A percentile compares a stretch with the other conserved stretches of the same genome.
Evolutionary conservation across 345 rosid species (phyloP).

Genomic region (Brassica rapa): DNA sequence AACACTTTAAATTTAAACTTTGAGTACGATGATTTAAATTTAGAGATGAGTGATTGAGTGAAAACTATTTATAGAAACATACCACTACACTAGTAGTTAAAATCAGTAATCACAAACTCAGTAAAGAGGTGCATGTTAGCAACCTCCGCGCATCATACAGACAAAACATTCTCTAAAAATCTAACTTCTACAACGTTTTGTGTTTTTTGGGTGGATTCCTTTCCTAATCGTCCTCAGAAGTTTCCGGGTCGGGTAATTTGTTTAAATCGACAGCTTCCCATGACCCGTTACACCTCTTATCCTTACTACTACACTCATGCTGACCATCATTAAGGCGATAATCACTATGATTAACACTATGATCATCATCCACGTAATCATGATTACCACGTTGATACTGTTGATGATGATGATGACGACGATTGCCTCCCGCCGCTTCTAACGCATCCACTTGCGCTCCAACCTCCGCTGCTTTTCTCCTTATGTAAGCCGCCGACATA

Average conservation of each 20-base stretch:
- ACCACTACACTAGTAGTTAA: slow-evolving; percentile 21
- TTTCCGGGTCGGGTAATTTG: slow-evolving; percentile 93
- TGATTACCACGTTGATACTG: slow-evolving; percentile 19
- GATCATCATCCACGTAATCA: slow-evolving; percentile 34
- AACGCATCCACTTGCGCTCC: slow-evolving; percentile 93
- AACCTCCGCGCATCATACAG: slow-evolving; percentile 23
- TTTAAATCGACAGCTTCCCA: slow-evolving; percentile 80
- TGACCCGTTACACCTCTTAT: slow-evolving; percentile 50
- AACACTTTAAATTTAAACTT: not conserved
- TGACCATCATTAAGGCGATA: slow-evolving; percentile 21
- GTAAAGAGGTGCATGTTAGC: slow-evolving; percentile 45
- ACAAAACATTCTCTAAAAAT: slow-evolving; percentile 16
- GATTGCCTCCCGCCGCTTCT: slow-evolving; percentile 48
- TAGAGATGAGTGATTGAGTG: not conserved
- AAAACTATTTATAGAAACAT: not conserved
- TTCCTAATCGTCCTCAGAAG: slow-evolving; percentile 57
- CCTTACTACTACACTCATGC: slow-evolving; percentile 19
- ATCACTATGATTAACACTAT: slow-evolving; percentile 21
- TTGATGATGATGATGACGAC: slow-evolving; percentile 7
- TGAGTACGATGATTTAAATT: not conserved
- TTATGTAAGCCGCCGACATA: slow-evolving; percentile 83
- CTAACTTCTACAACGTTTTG: not conserved
- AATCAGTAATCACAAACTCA: slow-evolving; percentile 38
- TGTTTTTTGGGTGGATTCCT: slow-evolving; percentile 6
- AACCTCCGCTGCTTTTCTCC: slow-evolving; percentile 90